Evolutionary conservation across 148 eudicot genomes (phyloP).

Genomic region (Bassia scoparia): DNA sequence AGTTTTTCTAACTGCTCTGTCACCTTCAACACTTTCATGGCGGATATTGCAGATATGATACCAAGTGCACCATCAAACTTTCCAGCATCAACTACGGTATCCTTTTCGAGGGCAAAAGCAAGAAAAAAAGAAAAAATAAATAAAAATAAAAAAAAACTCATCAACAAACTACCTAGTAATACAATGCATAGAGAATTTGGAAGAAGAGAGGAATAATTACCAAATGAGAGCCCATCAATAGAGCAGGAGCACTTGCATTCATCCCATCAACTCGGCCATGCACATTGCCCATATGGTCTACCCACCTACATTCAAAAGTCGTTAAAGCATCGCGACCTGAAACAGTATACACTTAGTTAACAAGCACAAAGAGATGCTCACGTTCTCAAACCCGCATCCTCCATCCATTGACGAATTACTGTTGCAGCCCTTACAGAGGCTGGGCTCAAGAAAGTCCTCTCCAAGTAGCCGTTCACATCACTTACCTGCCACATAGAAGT

Average conservation of each 20-base stretch:
- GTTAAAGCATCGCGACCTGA: conserved; percentile 1
- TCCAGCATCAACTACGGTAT: conserved; percentile 97
- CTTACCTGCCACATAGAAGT: conserved; percentile 60
- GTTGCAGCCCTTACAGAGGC: conserved; percentile 72
- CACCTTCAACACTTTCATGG: conserved; percentile 66
- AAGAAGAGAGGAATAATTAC: conserved; percentile 31
- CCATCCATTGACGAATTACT: conserved; percentile 83
- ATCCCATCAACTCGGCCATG: conserved; percentile 88
- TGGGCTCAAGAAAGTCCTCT: conserved; percentile 88
- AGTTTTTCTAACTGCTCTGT: conserved; percentile 46
- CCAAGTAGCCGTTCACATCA: conserved; percentile 80
- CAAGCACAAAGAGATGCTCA: conserved; percentile 34
- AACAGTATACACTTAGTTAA: not conserved
- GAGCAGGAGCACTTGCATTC: conserved; percentile 55
- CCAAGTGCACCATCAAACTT: conserved; percentile 90
- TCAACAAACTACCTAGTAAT: conserved; percentile 3
- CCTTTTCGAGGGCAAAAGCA: conserved; percentile 40
- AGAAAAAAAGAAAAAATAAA: no score
- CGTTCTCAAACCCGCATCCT: conserved; percentile 90
- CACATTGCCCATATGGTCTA: conserved; percentile 89
- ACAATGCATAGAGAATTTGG: not conserved
- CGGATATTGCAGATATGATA: conserved; percentile 72
- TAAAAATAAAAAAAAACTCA: not conserved
- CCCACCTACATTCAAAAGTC: conserved; percentile 60
- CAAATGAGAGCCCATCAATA: conserved; percentile 92